A percentile compares a stretch with the other conserved stretches of the same genome.
phyloP scores from a whole-genome alignment of 495 filamentous ascomycete genomes.

The Penicillium alfredii region DNA sequence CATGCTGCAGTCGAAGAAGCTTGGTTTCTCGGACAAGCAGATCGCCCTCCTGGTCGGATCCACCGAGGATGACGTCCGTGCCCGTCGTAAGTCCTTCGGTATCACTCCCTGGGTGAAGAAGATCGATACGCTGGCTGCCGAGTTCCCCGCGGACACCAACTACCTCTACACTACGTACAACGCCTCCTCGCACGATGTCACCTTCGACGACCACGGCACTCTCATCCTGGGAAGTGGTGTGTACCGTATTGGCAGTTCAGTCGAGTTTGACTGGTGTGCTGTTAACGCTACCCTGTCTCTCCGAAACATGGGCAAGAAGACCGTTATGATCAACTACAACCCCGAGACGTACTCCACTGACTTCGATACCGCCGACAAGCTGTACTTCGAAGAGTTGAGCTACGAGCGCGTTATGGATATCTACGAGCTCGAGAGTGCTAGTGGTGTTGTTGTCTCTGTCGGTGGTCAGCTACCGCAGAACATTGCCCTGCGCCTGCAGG shows the following conservation, averaged over 20 bases:
- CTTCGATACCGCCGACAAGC: slow-evolving; percentile 87
- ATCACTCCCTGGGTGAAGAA: slow-evolving; percentile 92
- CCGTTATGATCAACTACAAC: slow-evolving; percentile 97
- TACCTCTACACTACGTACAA: slow-evolving; percentile 99
- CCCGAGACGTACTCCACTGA: slow-evolving; percentile 88
- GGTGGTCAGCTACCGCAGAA: slow-evolving; percentile 96
- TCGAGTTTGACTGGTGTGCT: slow-evolving; percentile 99
- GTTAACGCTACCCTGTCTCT: slow-evolving; percentile 88
- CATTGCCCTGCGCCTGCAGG: slow-evolving; percentile 91
- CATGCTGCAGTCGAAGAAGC: slow-evolving; percentile 85
- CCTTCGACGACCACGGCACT: slow-evolving; percentile 88
- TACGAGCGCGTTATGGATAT: slow-evolving; percentile 99
- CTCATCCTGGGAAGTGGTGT: slow-evolving; percentile 90
- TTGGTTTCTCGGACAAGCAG: slow-evolving; percentile 95
- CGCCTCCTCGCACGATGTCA: slow-evolving; percentile 88
- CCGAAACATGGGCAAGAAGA: slow-evolving; percentile 89
- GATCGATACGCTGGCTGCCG: slow-evolving; percentile 93
- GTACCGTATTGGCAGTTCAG: slow-evolving; percentile 93
- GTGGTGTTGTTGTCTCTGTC: slow-evolving; percentile 89
- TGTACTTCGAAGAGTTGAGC: slow-evolving; percentile 96
- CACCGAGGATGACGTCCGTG: slow-evolving; percentile 85
- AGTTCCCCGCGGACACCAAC: slow-evolving; percentile 97
- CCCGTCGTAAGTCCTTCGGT: slow-evolving; percentile 75
- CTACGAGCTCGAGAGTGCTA: slow-evolving; percentile 84
- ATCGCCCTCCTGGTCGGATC: slow-evolving; percentile 81